These are phyloP conservation scores for Cymbomonas tetramitiformis DNA, from an alignment of 139 green algal genomes.

Conservation along the genomic window DNA sequence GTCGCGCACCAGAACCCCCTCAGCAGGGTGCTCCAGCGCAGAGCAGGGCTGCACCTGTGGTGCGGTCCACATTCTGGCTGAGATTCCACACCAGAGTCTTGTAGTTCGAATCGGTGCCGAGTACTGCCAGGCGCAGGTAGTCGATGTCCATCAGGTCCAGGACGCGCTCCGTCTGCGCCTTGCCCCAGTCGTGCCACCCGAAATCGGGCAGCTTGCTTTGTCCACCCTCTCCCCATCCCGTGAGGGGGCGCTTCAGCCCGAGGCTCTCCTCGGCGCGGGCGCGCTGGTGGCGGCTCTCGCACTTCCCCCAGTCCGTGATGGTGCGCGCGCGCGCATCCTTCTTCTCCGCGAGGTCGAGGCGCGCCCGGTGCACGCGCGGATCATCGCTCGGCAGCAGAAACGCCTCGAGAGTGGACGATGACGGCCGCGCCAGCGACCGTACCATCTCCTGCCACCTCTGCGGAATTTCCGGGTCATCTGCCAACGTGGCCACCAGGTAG, in stretches of 20 bases:
- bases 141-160: slow-evolving; percentile 25
- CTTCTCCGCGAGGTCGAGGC: slow-evolving; percentile 1
- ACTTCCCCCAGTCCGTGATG: slow-evolving; percentile 9
- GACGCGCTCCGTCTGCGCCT: slow-evolving; percentile 21
- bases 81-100: slow-evolving; percentile 26
- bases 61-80: slow-evolving; percentile 18
- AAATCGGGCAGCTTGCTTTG: slow-evolving; percentile 12
- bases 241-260: slow-evolving; percentile 13
- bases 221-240: slow-evolving; percentile 12
- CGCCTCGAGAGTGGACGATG: slow-evolving; percentile 8
- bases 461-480: background rate
- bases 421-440: background rate
- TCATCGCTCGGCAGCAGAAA: slow-evolving; percentile 19
- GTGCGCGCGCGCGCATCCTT: background rate
- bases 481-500: slow-evolving; percentile 8
- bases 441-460: slow-evolving; percentile 10
- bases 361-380: slow-evolving; percentile 10
- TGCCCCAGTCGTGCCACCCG: slow-evolving; percentile 20
- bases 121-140: slow-evolving; percentile 8
- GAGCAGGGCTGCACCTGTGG: too few species aligned
- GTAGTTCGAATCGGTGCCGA: slow-evolving; percentile 8
- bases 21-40: too few species aligned
- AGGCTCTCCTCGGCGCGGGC: slow-evolving; percentile 13
- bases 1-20: too few species aligned
- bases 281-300: slow-evolving; percentile 17